Evolutionary conservation across 1,284 basidiomycete genomes (phyloP), one percentile per base, ranked within the genome.

Genomic region (Ustilago cynodontis): DNA sequence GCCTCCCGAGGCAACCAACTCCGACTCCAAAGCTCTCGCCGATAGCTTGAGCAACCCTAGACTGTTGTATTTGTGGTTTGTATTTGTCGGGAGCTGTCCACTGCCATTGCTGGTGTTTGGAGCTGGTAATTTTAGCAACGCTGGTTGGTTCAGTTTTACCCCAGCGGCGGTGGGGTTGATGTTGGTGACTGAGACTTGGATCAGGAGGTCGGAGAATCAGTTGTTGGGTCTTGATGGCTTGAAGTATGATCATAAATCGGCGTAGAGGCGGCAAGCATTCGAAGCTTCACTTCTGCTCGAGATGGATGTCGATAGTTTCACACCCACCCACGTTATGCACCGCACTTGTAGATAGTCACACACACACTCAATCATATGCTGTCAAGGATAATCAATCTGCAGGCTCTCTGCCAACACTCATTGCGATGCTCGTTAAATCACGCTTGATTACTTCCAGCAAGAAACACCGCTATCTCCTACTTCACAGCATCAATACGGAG

Each of bases 101-200:
- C 24, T 84, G 61, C 84, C 84, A 5, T 58, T 85, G 33, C 45
- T 86, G 49, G 81, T 80, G 45, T 86, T 86, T 73, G 84, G 84
- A 26, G 77, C 79, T 1, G 84, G 84, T n/a, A 79, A 77, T 37
- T 86, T 85, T 63, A 63, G 60, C 55, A 83, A 83, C 41, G 77
- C 84, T 28, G 80, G 71, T 13, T 86, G 84, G 84, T 86, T 83
- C 81, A 47, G 68, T 20, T 62, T 85, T 49, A 79, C 81, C 18
- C 71, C 80, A 0, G 68, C 58, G 2, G 82, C 72, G 9, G 16
- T 82, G 5, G 66, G 58, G 31, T 41, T 83, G 26, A 55, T 81
- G 55, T 35, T 77, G 22, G 29, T 74, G 16, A 57, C 66, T 11
- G 84, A 86, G 52, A 78, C 70, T 16, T 70, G 63, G 69, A 85